A percentile compares a stretch with the other conserved stretches of the same genome.
These are phyloP conservation scores for Sambucus nigra DNA, from an alignment of 129 eudicot species.

Conservation along the genomic window DNA sequence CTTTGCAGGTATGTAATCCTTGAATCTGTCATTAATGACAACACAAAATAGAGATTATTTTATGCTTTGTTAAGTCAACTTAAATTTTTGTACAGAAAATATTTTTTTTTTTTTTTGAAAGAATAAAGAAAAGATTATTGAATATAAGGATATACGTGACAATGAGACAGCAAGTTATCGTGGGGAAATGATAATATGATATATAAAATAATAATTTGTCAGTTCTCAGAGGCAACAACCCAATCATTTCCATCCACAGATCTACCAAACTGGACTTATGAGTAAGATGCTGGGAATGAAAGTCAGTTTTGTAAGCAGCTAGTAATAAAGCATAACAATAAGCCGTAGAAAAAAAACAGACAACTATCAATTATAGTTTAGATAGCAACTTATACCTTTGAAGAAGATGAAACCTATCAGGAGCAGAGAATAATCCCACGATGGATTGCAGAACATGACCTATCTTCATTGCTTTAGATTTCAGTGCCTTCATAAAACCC, in stretches of 20 bases:
- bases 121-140: background rate
- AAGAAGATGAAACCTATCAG: slow-evolving; percentile 76
- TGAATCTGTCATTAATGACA: slow-evolving; percentile 43
- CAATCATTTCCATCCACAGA: background rate
- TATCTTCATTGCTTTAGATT: slow-evolving; percentile 70
- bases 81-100: too few relatives aligned
- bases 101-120: too few relatives aligned
- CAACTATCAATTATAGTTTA: background rate
- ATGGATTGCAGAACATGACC: slow-evolving; percentile 57
- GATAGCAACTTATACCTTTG: slow-evolving; percentile 48
- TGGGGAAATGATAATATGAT: too few relatives aligned
- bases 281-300: too few relatives aligned
- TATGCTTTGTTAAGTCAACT: background rate
- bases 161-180: background rate
- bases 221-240: background rate
- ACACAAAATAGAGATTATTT: background rate
- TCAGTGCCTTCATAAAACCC: slow-evolving; percentile 73
- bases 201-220: too few relatives aligned
- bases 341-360: background rate
- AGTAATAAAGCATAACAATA: background rate
- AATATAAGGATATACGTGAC: background rate
- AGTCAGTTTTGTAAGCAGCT: background rate
- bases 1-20: slow-evolving; percentile 59
- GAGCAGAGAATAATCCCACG: slow-evolving; percentile 56
- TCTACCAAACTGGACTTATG: background rate